Conservation (phyloP, 805 yeast species). For the Yarrowia divulgata region DNA sequence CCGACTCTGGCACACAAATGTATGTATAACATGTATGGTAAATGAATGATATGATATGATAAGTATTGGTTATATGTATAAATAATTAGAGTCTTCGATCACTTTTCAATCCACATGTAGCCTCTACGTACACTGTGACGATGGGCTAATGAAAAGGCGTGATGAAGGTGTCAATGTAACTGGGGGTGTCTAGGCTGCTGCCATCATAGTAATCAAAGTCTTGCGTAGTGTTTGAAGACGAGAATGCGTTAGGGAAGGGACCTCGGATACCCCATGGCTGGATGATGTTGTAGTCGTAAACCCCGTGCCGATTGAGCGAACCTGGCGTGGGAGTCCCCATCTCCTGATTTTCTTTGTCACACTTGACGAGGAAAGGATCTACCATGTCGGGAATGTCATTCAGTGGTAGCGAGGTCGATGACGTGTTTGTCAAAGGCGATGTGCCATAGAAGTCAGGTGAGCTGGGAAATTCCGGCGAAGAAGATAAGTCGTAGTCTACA, state of each 20-base stretch:
- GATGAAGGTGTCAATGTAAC: constrained; percentile 6
- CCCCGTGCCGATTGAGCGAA: too few species aligned
- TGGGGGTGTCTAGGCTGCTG: not conserved
- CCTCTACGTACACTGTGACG: too few species aligned
- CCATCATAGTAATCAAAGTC: not conserved
- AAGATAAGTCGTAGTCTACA: not conserved
- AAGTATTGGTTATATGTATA: not conserved
- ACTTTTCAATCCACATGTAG: too few species aligned
- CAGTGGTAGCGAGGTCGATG: too few species aligned
- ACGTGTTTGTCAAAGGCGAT: too few species aligned
- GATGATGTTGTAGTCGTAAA: not conserved
- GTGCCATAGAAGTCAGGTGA: not conserved
- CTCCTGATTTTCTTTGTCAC: too few species aligned
- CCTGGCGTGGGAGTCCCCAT: too few species aligned
- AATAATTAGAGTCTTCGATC: too few species aligned
- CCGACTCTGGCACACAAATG: not conserved
- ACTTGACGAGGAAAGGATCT: too few species aligned
- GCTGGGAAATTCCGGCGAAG: not conserved
- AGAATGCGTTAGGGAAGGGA: too few species aligned
- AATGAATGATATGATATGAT: constrained; percentile 14
- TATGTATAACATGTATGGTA: constrained; percentile 13
- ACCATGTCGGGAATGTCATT: too few species aligned
- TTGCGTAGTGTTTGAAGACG: too few species aligned
- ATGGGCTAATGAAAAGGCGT: not conserved
- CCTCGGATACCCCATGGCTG: not conserved